Evolutionary conservation across 2,329 filamentous ascomycete species (phyloP), one percentile per base, ranked within the genome.

Genomic region (Monosporascus cannonballus): DNA sequence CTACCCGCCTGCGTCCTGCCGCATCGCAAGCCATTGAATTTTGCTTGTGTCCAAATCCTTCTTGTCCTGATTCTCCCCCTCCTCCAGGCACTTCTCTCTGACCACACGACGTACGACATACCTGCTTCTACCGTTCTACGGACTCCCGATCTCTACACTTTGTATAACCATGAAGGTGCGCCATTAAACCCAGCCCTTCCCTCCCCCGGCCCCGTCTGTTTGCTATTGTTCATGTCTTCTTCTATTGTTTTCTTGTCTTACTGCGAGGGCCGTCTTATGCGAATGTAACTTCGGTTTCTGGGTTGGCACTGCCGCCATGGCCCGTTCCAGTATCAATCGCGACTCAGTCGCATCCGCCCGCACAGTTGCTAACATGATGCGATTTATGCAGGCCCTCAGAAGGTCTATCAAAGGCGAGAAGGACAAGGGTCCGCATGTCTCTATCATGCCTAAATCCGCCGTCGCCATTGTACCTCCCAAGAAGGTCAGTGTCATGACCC

Each of bases 341-440:
- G 59, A 61, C 49, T 59, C 59, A 30, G 56, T 60, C 50, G 58
- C 53, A 48, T 61, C 57, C 42, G 48, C 49, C 42, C 54, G 57
- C 54, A 51, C 59, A 17, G 52, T 59, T 59, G 60, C 67, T 69
- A 64, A 69, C 54, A 65, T 65, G 41, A 73, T 74, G 70, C 71
- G 71, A 65, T 63, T 72, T 41, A 60, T 77, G 47, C 75, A 90
- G 87, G 86, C 86, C 69, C 81, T 96, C 72, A 84, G 91, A 70
- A 83, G 90, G 74, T 96, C 90, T 57, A 87, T 96, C 73, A 96
- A 96, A 76, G 87, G 89, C 71, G 90, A 95, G 62, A 95, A 91
- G 78, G 84, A 81, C 56, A 83, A 86, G 69, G 83, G 84, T 59
- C 79, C 84, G 59, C 87, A 89, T 67, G 80, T 89, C 61, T 86